Percentiles rank a stretch among this genome's conserved stretches.
Evolutionary conservation across 768 basidiomycete species (phyloP).

Genomic region (Neoboletus magnificus): DNA sequence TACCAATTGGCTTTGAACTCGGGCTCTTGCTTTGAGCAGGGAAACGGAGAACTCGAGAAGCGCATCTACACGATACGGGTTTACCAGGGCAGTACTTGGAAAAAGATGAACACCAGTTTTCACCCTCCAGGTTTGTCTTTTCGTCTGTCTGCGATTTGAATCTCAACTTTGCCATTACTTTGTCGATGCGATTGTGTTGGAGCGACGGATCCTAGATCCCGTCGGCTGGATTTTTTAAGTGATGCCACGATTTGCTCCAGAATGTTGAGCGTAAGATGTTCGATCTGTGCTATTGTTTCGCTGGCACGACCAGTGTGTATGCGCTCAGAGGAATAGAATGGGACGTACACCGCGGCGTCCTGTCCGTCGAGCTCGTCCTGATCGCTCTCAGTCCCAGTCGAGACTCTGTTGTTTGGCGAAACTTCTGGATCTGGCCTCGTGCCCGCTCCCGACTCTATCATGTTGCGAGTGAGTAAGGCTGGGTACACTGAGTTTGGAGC

Average conservation of each 20-base stretch:
- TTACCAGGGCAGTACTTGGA: background rate
- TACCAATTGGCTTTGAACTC: constrained; percentile 44
- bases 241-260: constrained; percentile 30
- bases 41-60: constrained; percentile 31
- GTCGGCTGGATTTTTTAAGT: constrained; percentile 6
- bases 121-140: constrained; percentile 33
- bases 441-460: background rate
- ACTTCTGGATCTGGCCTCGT: background rate
- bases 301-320: constrained; percentile 12
- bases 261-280: constrained; percentile 29
- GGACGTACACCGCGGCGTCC: constrained; percentile 7
- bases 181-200: constrained; percentile 3
- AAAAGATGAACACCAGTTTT: background rate
- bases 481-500: background rate
- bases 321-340: background rate
- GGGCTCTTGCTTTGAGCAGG: constrained; percentile 35
- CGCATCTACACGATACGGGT: constrained; percentile 7
- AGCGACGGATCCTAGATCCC: background rate
- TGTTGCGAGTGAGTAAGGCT: background rate
- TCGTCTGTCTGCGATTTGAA: constrained; percentile 36
- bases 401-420: background rate
- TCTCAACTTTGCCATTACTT: constrained; percentile 25
- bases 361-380: constrained; percentile 11
- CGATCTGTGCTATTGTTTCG: constrained; percentile 27
- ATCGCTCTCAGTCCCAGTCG: constrained; percentile 4